Conservation (phyloP, 768 basidiomycete genomes). For the Dacryopinax primogenitus region DNA sequence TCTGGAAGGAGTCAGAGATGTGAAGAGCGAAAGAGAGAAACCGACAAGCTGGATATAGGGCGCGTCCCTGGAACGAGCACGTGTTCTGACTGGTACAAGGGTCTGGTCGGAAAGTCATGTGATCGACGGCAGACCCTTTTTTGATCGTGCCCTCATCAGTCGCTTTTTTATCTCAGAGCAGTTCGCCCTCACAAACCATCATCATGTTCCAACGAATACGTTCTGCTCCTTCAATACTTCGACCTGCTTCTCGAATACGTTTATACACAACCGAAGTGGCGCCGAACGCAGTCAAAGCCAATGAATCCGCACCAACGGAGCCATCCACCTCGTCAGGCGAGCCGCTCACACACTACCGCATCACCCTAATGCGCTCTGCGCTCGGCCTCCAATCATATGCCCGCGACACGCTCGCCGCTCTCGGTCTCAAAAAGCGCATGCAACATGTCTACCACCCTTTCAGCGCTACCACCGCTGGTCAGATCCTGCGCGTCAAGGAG, state of each 20-base stretch:
- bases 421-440: conserved; percentile 71
- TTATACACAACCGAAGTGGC: background rate
- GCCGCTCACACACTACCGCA: conserved; percentile 61
- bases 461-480: conserved; percentile 62
- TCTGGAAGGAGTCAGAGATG: too few species aligned
- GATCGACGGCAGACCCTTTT: background rate
- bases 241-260: background rate
- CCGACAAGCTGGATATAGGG: too few species aligned
- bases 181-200: background rate
- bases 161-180: background rate
- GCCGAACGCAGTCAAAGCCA: background rate
- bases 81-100: background rate
- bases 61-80: too few species aligned
- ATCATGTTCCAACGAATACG: background rate
- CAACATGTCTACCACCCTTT: conserved; percentile 76
- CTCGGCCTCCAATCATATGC: conserved; percentile 65
- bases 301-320: background rate
- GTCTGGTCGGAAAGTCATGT: background rate
- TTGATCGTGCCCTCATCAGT: background rate
- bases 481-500: conserved; percentile 80
- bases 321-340: conserved; percentile 11
- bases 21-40: too few species aligned
- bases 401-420: conserved; percentile 60
- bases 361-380: conserved; percentile 76
- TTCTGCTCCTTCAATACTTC: background rate